A percentile compares a stretch with the other conserved stretches of the same genome.
Evolutionary conservation across 2,329 filamentous ascomycete genomes (phyloP).

Genomic region (Sarocladiaceae sp.): DNA sequence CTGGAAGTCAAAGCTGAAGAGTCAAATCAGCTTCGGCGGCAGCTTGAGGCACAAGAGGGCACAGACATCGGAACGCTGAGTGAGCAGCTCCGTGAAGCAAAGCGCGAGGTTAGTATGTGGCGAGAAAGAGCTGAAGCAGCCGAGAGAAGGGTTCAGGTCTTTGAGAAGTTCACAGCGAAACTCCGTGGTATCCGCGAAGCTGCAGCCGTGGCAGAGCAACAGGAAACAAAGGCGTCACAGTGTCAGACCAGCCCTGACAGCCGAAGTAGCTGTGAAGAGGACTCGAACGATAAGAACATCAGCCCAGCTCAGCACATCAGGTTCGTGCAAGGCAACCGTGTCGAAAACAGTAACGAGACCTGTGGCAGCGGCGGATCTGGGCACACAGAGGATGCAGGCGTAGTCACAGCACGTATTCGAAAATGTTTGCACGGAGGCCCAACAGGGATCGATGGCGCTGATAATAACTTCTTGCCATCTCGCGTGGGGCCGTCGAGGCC

Average conservation of each 20-base stretch:
- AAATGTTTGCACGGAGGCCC: constrained; percentile 19
- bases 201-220: background rate
- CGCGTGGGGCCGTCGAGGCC: background rate
- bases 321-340: constrained; percentile 1
- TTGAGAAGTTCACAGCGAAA: constrained; percentile 36
- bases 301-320: constrained; percentile 6
- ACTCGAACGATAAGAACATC: constrained; percentile 7
- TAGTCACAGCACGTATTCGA: constrained; percentile 22
- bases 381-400: constrained; percentile 20
- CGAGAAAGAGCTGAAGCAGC: constrained; percentile 50
- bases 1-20: constrained; percentile 44
- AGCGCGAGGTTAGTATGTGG: constrained; percentile 39
- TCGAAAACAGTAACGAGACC: background rate
- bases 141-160: constrained; percentile 46
- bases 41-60: constrained; percentile 39
- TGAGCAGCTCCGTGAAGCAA: constrained; percentile 40
- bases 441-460: background rate
- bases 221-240: background rate
- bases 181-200: constrained; percentile 8
- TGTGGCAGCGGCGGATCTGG: constrained; percentile 18
- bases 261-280: background rate
- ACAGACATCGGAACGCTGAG: constrained; percentile 41
- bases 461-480: background rate
- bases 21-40: constrained; percentile 36
- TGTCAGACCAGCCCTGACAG: background rate